Percentiles rank a stretch among this genome's conserved stretches.
These are phyloP conservation scores for Aureobasidium leucospermi DNA, from an alignment of 2,329 filamentous ascomycete species.

Conservation along the genomic window DNA sequence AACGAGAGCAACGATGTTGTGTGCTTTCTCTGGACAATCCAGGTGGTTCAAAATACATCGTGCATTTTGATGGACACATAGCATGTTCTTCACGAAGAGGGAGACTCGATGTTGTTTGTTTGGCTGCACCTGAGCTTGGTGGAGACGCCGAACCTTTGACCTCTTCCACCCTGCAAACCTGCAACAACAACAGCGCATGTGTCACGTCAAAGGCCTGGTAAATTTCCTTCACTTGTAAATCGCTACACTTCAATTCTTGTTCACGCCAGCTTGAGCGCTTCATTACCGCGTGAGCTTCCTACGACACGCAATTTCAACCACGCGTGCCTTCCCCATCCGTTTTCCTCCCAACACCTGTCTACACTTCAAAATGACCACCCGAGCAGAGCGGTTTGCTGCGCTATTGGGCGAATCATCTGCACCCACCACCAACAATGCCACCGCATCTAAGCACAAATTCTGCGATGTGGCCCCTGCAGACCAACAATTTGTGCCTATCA, in stretches of 20 bases:
- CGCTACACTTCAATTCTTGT: background rate
- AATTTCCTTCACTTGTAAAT: background rate
- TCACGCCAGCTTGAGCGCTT: background rate
- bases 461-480: slow-evolving; percentile 28
- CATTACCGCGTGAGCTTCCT: background rate
- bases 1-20: too few relatives aligned
- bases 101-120: background rate
- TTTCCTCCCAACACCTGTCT: background rate
- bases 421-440: background rate
- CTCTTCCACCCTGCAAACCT: background rate
- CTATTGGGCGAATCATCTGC: background rate
- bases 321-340: background rate
- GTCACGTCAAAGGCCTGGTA: background rate
- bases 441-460: slow-evolving; percentile 14
- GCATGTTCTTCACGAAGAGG: background rate
- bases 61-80: background rate
- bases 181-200: background rate
- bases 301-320: slow-evolving; percentile 3
- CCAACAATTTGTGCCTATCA: slow-evolving; percentile 34
- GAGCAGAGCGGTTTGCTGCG: slow-evolving; percentile 7
- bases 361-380: background rate
- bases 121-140: background rate
- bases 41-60: background rate
- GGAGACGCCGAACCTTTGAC: background rate
- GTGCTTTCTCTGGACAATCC: too few relatives aligned